Conservation (phyloP, 345 rosid genomes). For the Sonneratia caseolaris region DNA sequence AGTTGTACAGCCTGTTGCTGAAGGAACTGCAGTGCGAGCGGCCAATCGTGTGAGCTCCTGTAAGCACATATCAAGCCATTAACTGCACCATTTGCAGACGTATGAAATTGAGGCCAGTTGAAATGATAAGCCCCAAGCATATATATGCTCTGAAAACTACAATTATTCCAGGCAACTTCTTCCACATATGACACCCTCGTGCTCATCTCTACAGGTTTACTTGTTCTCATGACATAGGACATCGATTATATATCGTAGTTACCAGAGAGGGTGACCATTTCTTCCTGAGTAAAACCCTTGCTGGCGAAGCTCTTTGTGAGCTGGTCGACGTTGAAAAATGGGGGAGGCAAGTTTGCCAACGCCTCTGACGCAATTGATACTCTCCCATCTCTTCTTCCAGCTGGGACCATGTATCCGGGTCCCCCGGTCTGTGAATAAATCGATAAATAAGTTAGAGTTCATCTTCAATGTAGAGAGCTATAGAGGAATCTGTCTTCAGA, state of each 20-base stretch:
- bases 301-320: constrained; percentile 16
- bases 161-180: too few relatives aligned
- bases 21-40: constrained; percentile 44
- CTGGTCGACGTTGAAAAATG: constrained; percentile 22
- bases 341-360: constrained; percentile 33
- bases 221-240: too few relatives aligned
- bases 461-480: background rate
- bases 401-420: constrained; percentile 35
- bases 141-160: too few relatives aligned
- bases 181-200: too few relatives aligned
- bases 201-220: too few relatives aligned
- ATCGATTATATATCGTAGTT: too few relatives aligned
- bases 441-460: background rate
- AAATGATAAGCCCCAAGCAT: too few relatives aligned
- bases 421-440: constrained; percentile 31
- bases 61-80: background rate
- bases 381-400: constrained; percentile 54
- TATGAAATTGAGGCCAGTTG: too few relatives aligned
- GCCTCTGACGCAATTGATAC: constrained; percentile 36
- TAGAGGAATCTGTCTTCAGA: background rate
- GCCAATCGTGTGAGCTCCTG: constrained; percentile 54
- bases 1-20: constrained; percentile 32
- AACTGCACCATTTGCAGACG: too few relatives aligned
- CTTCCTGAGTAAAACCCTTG: constrained; percentile 23
- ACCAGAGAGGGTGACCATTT: constrained; percentile 34